Percentiles rank a stretch among this genome's conserved stretches.
Evolutionary conservation across 2,329 filamentous ascomycete species (phyloP).

Genomic region (Ceratocystis destructans): DNA sequence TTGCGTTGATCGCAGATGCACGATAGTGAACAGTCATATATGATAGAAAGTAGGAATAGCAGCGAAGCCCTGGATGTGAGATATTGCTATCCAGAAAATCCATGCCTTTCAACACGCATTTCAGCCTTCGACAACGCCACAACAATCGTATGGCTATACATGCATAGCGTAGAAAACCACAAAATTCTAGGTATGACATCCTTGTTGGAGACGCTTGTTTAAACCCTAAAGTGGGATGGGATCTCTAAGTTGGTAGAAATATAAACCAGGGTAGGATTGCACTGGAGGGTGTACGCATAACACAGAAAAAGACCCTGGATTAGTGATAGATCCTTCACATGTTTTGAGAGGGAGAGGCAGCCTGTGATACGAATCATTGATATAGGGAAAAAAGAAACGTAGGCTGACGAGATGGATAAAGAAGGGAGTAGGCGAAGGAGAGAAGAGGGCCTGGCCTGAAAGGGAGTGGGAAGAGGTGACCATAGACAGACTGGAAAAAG

Average conservation of each 20-base stretch:
- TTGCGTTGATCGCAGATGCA: background rate
- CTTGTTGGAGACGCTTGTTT: background rate
- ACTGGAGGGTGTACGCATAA: background rate
- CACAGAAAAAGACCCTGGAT: background rate
- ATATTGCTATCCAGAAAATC: too few species aligned
- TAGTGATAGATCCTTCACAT: background rate
- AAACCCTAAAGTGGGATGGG: background rate
- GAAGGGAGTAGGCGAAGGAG: background rate
- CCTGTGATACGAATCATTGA: background rate
- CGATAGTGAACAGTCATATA: background rate
- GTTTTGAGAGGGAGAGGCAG: background rate
- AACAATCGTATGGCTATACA: background rate
- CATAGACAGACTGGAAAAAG: background rate
- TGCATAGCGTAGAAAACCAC: too few species aligned
- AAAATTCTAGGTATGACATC: background rate
- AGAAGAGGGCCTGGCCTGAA: background rate
- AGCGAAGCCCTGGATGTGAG: too few species aligned
- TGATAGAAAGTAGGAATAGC: too few species aligned
- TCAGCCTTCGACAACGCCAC: too few species aligned
- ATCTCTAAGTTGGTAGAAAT: background rate
- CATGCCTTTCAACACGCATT: too few species aligned
- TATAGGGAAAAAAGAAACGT: too few species aligned
- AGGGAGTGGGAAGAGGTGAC: background rate
- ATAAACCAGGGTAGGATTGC: background rate
- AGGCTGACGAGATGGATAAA: too few species aligned